Percentiles rank a stretch among this genome's conserved stretches.
phyloP scores from a whole-genome alignment of 768 basidiomycete species.

The Galerina marginata region DNA sequence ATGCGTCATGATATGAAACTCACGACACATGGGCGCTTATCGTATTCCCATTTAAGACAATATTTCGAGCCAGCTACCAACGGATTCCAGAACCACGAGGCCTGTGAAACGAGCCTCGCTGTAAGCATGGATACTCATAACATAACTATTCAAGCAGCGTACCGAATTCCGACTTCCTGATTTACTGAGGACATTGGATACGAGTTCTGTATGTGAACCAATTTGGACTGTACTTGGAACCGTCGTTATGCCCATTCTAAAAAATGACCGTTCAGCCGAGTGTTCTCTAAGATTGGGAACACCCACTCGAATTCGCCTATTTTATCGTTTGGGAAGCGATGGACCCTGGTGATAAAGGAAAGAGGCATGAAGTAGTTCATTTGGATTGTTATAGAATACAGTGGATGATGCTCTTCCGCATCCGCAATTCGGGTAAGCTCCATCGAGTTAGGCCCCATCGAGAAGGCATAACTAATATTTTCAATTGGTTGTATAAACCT shows the following conservation, averaged over 20 bases:
- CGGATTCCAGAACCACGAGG: slow-evolving; percentile 9
- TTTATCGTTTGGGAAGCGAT: slow-evolving; percentile 27
- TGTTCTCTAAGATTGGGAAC: neutral
- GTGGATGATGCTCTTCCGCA: slow-evolving; percentile 24
- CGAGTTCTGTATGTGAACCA: neutral
- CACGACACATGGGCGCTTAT: slow-evolving; percentile 3
- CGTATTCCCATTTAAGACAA: slow-evolving; percentile 10
- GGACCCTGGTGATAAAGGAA: slow-evolving; percentile 39
- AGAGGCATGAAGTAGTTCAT: slow-evolving; percentile 43
- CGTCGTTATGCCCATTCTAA: slow-evolving; percentile 3
- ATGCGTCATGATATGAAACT: neutral
- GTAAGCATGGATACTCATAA: neutral
- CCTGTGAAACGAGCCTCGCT: neutral
- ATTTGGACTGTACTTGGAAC: slow-evolving; percentile 8
- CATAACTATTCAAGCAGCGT: neutral
- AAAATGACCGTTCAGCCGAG: neutral
- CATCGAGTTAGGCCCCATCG: slow-evolving; percentile 12
- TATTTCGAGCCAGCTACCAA: neutral
- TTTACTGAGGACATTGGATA: slow-evolving; percentile 9
- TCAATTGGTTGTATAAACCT: too few relatives aligned
- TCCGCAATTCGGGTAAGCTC: slow-evolving; percentile 22
- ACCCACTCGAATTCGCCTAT: slow-evolving; percentile 44
- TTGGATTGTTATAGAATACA: slow-evolving; percentile 37
- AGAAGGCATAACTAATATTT: slow-evolving; percentile 7
- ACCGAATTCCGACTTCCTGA: slow-evolving; percentile 4